Percentiles rank a stretch among this genome's conserved stretches.
These are phyloP conservation scores for Biscogniauxia sp. DNA, from an alignment of 2,329 filamentous ascomycete species.

Conservation along the genomic window DNA sequence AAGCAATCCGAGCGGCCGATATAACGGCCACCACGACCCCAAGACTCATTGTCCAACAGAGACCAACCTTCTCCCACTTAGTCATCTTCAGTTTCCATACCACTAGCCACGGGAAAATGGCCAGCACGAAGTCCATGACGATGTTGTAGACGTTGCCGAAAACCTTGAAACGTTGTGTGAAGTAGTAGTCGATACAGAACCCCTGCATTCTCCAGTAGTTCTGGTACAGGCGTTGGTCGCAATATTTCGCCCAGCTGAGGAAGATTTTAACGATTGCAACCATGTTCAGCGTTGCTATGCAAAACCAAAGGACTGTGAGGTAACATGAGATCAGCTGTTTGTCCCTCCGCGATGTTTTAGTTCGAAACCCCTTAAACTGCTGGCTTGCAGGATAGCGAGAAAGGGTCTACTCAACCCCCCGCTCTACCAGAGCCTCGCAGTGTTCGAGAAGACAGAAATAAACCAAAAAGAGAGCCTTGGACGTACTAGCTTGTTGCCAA, in stretches of 20 bases:
- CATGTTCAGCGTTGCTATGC: conserved; percentile 34
- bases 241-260: conserved; percentile 19
- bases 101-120: conserved; percentile 48
- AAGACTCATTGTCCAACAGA: conserved; percentile 50
- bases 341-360: not conserved
- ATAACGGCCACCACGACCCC: conserved; percentile 46
- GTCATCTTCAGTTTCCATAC: conserved; percentile 48
- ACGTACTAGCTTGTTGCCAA: conserved; percentile 11
- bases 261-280: conserved; percentile 20
- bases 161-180: conserved; percentile 11
- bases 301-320: conserved; percentile 30
- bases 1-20: conserved; percentile 45
- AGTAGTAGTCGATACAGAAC: conserved; percentile 6
- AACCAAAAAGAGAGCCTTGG: not conserved
- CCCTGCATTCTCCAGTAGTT: conserved; percentile 7
- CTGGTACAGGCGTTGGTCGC: conserved; percentile 9
- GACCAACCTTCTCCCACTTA: conserved; percentile 46
- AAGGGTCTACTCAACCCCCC: not conserved
- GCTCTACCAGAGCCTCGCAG: not conserved
- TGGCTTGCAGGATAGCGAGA: too few relatives aligned
- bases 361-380: not conserved
- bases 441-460: not conserved
- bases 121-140: conserved; percentile 52
- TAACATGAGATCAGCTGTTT: not conserved
- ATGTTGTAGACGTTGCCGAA: conserved; percentile 44